Evolutionary conservation across 345 rosid genomes (phyloP).

Genomic region (Aegle marmelos): DNA sequence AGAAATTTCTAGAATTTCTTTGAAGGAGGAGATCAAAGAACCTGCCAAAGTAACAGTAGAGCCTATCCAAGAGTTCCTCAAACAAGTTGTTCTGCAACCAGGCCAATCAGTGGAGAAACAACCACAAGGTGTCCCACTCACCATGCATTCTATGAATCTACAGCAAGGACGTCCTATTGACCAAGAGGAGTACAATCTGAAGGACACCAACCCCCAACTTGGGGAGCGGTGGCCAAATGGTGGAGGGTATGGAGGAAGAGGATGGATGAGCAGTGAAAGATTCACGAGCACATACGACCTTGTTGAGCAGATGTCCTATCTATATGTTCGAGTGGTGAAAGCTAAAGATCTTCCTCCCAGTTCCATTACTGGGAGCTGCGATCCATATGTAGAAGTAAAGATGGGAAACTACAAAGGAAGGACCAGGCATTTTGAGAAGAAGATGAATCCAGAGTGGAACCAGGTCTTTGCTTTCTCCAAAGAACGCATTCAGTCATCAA

Average conservation of each 20-base stretch:
- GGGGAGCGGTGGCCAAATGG: slow-evolving; percentile 71
- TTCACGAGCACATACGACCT: slow-evolving; percentile 66
- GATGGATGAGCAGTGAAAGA: slow-evolving; percentile 62
- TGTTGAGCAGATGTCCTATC: slow-evolving; percentile 77
- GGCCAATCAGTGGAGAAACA: slow-evolving; percentile 17
- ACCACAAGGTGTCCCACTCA: slow-evolving; percentile 33
- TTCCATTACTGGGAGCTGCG: slow-evolving; percentile 61
- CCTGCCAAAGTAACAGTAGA: slow-evolving; percentile 11
- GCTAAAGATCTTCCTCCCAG: slow-evolving; percentile 77
- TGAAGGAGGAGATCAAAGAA: slow-evolving; percentile 5
- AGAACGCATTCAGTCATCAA: slow-evolving; percentile 74
- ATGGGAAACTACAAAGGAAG: slow-evolving; percentile 92
- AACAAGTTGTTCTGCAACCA: slow-evolving; percentile 34
- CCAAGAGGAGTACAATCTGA: slow-evolving; percentile 54
- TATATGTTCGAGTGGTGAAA: slow-evolving; percentile 69
- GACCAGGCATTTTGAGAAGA: slow-evolving; percentile 72
- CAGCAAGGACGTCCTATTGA: slow-evolving; percentile 22
- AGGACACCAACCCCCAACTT: slow-evolving; percentile 63
- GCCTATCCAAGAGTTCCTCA: slow-evolving; percentile 23
- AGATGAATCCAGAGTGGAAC: slow-evolving; percentile 83
- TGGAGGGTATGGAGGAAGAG: slow-evolving; percentile 48
- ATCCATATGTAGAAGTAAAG: slow-evolving; percentile 89
- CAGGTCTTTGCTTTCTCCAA: slow-evolving; percentile 87
- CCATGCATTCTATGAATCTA: slow-evolving; percentile 32
- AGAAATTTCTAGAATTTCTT: slow-evolving; percentile 14